Conservation (phyloP, 2,329 filamentous ascomycete genomes). For the Emergomyces africanus region DNA sequence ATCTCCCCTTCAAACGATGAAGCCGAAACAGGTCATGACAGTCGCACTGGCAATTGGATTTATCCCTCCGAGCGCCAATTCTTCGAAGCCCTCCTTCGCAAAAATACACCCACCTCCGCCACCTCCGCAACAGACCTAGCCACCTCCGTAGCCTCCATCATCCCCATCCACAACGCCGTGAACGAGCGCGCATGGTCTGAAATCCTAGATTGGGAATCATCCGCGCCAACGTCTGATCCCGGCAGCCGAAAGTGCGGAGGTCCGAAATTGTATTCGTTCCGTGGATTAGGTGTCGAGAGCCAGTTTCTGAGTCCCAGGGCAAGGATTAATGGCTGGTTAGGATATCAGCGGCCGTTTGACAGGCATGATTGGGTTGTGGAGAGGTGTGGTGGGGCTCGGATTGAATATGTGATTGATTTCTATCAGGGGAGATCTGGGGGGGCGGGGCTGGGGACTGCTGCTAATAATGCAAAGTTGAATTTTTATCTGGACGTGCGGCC, state of each 20-base stretch:
- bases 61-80: constrained; percentile 97
- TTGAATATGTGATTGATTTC: constrained; percentile 98
- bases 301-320: constrained; percentile 65
- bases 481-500: constrained; percentile 55
- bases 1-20: constrained; percentile 57
- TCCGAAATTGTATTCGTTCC: constrained; percentile 72
- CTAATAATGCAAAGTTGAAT: constrained; percentile 36
- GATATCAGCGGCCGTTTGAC: constrained; percentile 89
- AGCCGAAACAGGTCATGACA: constrained; percentile 59
- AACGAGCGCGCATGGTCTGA: constrained; percentile 94
- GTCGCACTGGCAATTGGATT: constrained; percentile 75
- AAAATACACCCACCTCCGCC: constrained; percentile 53
- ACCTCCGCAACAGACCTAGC: constrained; percentile 34
- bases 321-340: constrained; percentile 65
- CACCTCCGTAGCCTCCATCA: constrained; percentile 76
- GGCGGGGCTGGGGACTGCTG: constrained; percentile 19
- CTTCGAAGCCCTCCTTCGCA: constrained; percentile 91
- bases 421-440: constrained; percentile 57
- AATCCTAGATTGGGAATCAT: constrained; percentile 78
- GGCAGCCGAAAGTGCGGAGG: constrained; percentile 58
- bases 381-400: constrained; percentile 57
- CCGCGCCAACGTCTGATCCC: constrained; percentile 41
- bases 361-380: constrained; percentile 96
- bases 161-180: constrained; percentile 96
- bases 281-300: constrained; percentile 44